Evolutionary conservation across 441 rosid species (phyloP).

Genomic region (Viola pubescens): DNA sequence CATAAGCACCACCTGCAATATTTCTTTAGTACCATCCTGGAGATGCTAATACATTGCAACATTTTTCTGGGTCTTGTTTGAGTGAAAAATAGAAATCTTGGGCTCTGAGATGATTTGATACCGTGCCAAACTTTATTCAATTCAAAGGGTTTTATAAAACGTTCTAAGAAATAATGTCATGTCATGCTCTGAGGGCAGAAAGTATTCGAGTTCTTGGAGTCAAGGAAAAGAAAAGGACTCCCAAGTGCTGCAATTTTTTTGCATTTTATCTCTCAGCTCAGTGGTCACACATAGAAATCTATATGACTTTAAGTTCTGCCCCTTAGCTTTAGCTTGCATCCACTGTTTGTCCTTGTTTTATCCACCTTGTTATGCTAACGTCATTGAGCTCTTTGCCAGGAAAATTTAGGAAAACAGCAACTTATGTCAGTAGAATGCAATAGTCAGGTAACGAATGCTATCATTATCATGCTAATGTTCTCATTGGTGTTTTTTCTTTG

Average conservation of each 20-base stretch:
- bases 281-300: too few relatives aligned
- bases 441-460: conserved; percentile 39
- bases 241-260: neutral
- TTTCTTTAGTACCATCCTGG: too few relatives aligned
- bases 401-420: conserved; percentile 52
- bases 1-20: too few relatives aligned
- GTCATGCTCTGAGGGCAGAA: neutral
- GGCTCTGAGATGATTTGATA: neutral
- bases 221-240: neutral
- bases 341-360: neutral
- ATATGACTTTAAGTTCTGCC: too few relatives aligned
- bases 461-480: conserved; percentile 17
- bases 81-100: neutral
- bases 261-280: too few relatives aligned
- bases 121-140: neutral
- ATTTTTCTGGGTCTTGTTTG: neutral
- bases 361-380: neutral
- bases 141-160: neutral
- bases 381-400: conserved; percentile 33
- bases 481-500: conserved; percentile 8
- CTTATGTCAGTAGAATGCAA: conserved; percentile 45
- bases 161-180: neutral
- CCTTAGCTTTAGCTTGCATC: neutral
- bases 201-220: neutral
- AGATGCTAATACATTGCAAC: too few relatives aligned